Evolutionary conservation across 306 rosid species (phyloP), one percentile per base, ranked within the genome.

Genomic region (Cucumis melo): DNA sequence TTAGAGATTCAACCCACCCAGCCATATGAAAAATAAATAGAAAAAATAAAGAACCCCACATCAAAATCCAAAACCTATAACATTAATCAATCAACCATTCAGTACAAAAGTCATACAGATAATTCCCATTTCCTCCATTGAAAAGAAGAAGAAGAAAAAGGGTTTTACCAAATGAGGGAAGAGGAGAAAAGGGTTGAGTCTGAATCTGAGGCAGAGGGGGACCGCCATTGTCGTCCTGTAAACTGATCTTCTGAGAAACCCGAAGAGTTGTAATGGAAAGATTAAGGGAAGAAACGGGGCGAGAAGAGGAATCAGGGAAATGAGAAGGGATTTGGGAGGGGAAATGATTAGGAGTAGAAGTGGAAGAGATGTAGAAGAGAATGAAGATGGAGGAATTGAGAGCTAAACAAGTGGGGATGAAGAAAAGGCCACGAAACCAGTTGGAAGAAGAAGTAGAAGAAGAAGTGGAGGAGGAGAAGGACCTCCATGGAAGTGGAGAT

Each of bases 321-420:
- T 23, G 29, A 58, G 20, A n/a, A 7, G 48, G 15, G 21, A 34
- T 17, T 27, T 13, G 56, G n/a, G 78, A 23, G 17, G 80, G 55
- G 56, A 76, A 44, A 74, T 12, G 84, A 60, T 42, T 75, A 76
- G 77, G 71, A 48, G 75, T 8, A n/a, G 85, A 57, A 80, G 85
- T 11, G 50, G 85, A 62, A 79, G 88, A 87, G 60, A 82, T 64
- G 85, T 83, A 89, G 24, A 86, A 78, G 81, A 89, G 81, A 58
- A 91, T 74, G 76, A 78, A 82, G 29, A 87, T 76, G 34, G 80
- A 80, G 14, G 87, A 83, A 51, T 79, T 64, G 34, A 91, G 87
- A 62, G 89, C 91, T 64, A 89, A 77, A 68, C 73, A 81, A 73
- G 87, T 81, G 76, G 91, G 93, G 74, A 85, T 66, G 85, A 91